Base-by-base conservation (phyloP, 2,329 filamentous ascomycete genomes). In the Ophiocordyceps unilateralis region DNA sequence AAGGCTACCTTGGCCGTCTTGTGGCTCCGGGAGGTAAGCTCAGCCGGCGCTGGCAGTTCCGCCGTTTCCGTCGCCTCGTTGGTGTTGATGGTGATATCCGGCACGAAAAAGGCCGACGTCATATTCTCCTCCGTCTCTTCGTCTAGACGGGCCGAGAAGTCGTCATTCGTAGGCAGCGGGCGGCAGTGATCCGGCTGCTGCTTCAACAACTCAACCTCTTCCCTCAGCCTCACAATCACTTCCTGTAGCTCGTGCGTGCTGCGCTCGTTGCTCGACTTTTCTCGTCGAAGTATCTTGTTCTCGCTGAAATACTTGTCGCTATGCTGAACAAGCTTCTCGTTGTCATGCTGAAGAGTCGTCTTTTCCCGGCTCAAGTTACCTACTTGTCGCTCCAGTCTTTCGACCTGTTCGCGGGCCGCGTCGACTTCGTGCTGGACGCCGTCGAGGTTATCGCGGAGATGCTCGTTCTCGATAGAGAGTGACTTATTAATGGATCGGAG, bases 51-150 rank as follows among this genome's bases (percentile, higher is more conserved):
- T 9, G 52, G 50, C 46, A 55, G 41, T 5, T 61, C 57, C 41
- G 53, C 53, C 2, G 54, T 56, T 40, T 56, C 54, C 4, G 56
- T 59, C 21, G 55, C 51, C 20, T 60, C 57, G 43, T 65, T 63
- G 4, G 58, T 62, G 44, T 70, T 65, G 28, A 74, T 61, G 2
- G 72, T 76, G 47, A 75, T 74, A 47, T 76, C 72, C 20, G 72
- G 70, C 44, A 76, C 61, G 49, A 76, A 73, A 50, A 74, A 69
- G 4, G 69, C 72, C 6, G 72, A 76, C 0, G 72, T 75, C 67
- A 75, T 72, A 48, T 74, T 72, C 34, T 74, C 69, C 41, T 66
- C 65, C 8, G 58, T 61, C 43, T 60, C 57, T 1, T 62, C 58
- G 4, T 62, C 58, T 2, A 60, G 49, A 12, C 52, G 55, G 14